Evolutionary conservation across 805 yeast species (phyloP).

Genomic region (Nadsonia fulvescens): DNA sequence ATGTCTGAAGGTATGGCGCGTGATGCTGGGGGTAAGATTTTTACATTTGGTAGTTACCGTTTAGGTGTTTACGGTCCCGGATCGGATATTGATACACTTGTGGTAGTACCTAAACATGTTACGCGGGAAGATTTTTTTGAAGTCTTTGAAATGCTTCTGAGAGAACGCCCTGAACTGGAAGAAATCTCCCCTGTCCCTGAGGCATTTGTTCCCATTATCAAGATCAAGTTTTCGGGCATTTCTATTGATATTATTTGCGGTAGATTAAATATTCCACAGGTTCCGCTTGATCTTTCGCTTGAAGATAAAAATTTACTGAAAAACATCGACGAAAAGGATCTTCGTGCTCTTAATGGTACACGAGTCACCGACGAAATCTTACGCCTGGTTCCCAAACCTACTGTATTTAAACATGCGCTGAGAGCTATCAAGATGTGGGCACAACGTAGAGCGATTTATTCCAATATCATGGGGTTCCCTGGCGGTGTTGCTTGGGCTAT

Average conservation of each 20-base stretch:
- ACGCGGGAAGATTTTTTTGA: conserved; percentile 76
- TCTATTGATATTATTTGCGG: conserved; percentile 86
- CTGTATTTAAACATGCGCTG: conserved; percentile 80
- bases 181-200: conserved; percentile 90
- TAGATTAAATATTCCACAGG: conserved; percentile 61
- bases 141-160: conserved; percentile 53
- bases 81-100: conserved; percentile 87
- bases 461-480: conserved; percentile 90
- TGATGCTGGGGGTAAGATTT: conserved; percentile 97
- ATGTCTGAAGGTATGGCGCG: conserved; percentile 96
- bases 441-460: conserved; percentile 82
- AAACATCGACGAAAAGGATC: conserved; percentile 80
- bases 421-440: conserved; percentile 96
- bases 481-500: conserved; percentile 99
- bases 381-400: conserved; percentile 76
- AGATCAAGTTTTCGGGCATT: conserved; percentile 75
- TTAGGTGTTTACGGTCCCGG: conserved; percentile 97
- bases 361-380: conserved; percentile 92
- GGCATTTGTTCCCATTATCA: conserved; percentile 94
- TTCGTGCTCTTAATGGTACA: conserved; percentile 85
- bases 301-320: conserved; percentile 71
- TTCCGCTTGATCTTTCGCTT: conserved; percentile 56
- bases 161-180: conserved; percentile 63
- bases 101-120: conserved; percentile 95
- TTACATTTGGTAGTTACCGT: conserved; percentile 86